Conservation (phyloP, 805 yeast species). For the Candida lessepsii region DNA sequence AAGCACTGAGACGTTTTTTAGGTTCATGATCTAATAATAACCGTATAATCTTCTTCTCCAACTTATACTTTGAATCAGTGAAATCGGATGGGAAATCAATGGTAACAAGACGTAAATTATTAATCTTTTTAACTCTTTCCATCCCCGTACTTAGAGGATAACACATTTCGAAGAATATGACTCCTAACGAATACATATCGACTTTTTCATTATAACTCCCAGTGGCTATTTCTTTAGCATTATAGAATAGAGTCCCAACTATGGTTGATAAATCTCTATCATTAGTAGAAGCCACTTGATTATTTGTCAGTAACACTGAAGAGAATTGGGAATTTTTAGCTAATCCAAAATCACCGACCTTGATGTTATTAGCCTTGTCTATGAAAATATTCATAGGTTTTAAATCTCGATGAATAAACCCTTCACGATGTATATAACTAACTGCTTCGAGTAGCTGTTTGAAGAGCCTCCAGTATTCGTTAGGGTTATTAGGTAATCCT, state of each 20-base stretch:
- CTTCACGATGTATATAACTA: slow-evolving; percentile 86
- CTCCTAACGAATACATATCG: slow-evolving; percentile 93
- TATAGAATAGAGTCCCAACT: slow-evolving; percentile 91
- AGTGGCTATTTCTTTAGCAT: slow-evolving; percentile 81
- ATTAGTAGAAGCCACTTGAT: slow-evolving; percentile 33
- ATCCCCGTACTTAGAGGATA: slow-evolving; percentile 82
- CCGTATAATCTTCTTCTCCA: slow-evolving; percentile 67
- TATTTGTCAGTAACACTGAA: slow-evolving; percentile 34
- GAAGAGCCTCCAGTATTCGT: slow-evolving; percentile 86
- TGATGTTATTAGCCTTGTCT: slow-evolving; percentile 83
- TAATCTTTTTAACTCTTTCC: slow-evolving; percentile 83
- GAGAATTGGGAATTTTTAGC: slow-evolving; percentile 80
- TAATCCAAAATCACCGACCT: slow-evolving; percentile 95
- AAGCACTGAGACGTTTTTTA: slow-evolving; percentile 73
- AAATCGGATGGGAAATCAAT: slow-evolving; percentile 75
- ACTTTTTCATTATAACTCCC: slow-evolving; percentile 91
- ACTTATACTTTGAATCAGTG: slow-evolving; percentile 44
- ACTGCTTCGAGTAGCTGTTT: slow-evolving; percentile 88
- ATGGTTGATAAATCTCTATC: slow-evolving; percentile 83
- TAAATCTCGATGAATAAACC: slow-evolving; percentile 91
- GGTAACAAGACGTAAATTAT: slow-evolving; percentile 54
- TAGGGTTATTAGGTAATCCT: slow-evolving; percentile 66
- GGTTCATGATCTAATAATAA: slow-evolving; percentile 79
- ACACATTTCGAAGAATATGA: slow-evolving; percentile 94
- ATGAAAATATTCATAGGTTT: slow-evolving; percentile 96